phyloP scores from a whole-genome alignment of 75 land plant genomes.

The Selaginella moellendorffii region DNA sequence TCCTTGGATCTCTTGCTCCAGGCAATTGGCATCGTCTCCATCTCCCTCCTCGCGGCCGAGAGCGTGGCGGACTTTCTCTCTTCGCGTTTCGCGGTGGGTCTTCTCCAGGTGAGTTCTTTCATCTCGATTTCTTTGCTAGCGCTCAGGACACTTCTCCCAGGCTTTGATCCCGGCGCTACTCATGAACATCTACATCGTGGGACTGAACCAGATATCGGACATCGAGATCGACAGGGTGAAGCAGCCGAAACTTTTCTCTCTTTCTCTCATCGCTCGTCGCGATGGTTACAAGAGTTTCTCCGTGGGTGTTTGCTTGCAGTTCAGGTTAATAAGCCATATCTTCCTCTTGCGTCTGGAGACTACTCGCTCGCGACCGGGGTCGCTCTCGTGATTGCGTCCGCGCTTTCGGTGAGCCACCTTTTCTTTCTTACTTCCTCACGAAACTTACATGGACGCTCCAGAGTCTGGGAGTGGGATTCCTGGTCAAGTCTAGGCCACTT shows the following conservation, averaged over 20 bases:
- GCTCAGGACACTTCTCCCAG: conserved; percentile 27
- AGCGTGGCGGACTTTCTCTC: conserved; percentile 59
- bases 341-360: conserved; percentile 97
- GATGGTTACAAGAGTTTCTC: too few relatives aligned
- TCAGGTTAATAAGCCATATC: conserved; percentile 95
- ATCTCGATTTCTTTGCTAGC: neutral
- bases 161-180: conserved; percentile 76
- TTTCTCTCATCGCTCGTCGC: too few relatives aligned
- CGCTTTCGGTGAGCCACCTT: conserved; percentile 46
- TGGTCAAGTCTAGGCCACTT: conserved; percentile 71
- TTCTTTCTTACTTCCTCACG: neutral
- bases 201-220: conserved; percentile 81
- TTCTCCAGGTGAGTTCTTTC: conserved; percentile 42
- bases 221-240: conserved; percentile 88
- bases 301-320: conserved; percentile 13
- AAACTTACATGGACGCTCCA: conserved; percentile 20
- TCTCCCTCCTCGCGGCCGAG: conserved; percentile 74
- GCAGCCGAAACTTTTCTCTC: too few relatives aligned
- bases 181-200: conserved; percentile 96
- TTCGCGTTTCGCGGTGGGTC: conserved; percentile 48
- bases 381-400: conserved; percentile 40
- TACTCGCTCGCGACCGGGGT: conserved; percentile 57
- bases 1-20: conserved; percentile 8
- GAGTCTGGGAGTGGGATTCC: conserved; percentile 64
- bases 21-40: conserved; percentile 84